Evolutionary conservation across 2,329 filamentous ascomycete species (phyloP), one percentile per base, ranked within the genome.

Genomic region (Alternaria panax): DNA sequence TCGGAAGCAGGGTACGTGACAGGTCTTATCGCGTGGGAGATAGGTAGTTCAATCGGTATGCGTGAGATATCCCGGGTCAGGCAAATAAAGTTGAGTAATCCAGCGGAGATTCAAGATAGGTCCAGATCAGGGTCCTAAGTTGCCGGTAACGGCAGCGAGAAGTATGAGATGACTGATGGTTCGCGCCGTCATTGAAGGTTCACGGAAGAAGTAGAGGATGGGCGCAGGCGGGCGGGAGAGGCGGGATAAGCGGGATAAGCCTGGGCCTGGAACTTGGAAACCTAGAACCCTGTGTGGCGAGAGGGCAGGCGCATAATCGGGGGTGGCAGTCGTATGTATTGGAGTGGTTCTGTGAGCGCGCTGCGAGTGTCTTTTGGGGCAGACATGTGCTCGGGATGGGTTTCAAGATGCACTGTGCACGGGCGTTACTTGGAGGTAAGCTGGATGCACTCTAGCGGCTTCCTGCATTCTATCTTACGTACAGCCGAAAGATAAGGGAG

Each of bases 81-180:
- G 65, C 63, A 70, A 68, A 68, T 57, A 58, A 47, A 54, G 62
- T 54, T 63, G 60, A 54, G 65, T 64, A 68, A 67, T 67, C 54
- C 58, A 57, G 60, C 36, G 52, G 48, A 56, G 20, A 36, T 46
- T 52, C 46, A 54, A 47, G 54, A 57, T 56, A 51, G 60, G 48
- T 42, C 7, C 34, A 51, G 60, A 58, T 71, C 63, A 73, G 57
- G 74, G 75, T 53, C 75, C 75, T 59, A 78, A 57, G 65, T 78
- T 78, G 71, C 75, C 75, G 48, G 74, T 73, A 57, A 77, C 71
- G 70, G 75, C 75, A 62, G 75, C 67, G 69, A 80, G 77, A 64
- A 79, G 78, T 47, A 80, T 77, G 69, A 80, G 77, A 65, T 79
- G 76, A 70, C 76, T 70, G 66, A 77, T 78, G 70, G 71, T 78